These are phyloP conservation scores for Primulina tabacum DNA, from an alignment of 257 asterid species.

Conservation along the genomic window DNA sequence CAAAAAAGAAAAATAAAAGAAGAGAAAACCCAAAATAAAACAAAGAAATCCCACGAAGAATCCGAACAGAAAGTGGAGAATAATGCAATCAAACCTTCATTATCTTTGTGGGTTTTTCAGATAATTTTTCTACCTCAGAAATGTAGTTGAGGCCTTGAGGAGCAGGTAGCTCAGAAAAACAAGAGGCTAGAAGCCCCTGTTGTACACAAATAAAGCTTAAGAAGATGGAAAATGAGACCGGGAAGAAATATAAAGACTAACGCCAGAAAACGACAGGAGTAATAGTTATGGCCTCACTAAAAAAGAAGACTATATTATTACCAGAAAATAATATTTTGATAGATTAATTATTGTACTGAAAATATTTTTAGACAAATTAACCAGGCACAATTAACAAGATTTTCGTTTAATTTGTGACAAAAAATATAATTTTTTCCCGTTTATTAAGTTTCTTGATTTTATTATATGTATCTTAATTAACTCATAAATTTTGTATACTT, in stretches of 20 bases:
- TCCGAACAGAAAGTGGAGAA: conserved; percentile 16
- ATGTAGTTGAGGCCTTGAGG: conserved; percentile 1
- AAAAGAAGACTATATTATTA: not conserved
- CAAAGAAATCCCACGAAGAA: conserved; percentile 1
- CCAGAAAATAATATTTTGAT: not conserved
- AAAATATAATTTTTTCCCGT: no score
- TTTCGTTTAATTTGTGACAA: no score
- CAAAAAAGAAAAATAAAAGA: not conserved
- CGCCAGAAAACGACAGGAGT: not conserved
- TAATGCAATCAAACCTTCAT: conserved; percentile 60
- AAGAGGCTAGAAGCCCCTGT: no score
- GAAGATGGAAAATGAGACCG: conserved; percentile 20
- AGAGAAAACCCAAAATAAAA: not conserved
- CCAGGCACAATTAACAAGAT: no score
- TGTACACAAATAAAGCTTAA: not conserved
- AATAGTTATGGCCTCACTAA: not conserved
- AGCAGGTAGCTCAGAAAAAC: conserved; percentile 14
- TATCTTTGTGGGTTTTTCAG: conserved; percentile 11
- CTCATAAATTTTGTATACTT: no score
- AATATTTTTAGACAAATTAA: no score
- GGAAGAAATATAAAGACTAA: conserved; percentile 10
- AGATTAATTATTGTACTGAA: no score
- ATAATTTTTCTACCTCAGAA: conserved; percentile 6
- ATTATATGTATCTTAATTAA: no score
- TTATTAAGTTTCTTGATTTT: no score